phyloP scores from a whole-genome alignment of 495 filamentous ascomycete genomes.

The Aspergillus heteromorphus region DNA sequence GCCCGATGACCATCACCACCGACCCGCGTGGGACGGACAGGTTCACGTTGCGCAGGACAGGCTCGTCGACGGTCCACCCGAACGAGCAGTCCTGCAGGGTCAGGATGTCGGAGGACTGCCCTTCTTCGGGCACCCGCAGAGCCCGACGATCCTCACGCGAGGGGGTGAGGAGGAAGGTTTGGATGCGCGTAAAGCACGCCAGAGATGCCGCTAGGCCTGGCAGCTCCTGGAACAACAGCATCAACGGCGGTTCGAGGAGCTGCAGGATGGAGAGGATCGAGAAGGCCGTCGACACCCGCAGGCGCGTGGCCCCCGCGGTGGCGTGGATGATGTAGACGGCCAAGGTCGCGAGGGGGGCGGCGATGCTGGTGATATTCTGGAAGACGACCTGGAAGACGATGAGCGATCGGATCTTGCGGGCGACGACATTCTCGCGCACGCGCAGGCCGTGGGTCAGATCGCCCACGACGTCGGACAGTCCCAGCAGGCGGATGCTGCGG shows the following conservation, averaged over 20 bases:
- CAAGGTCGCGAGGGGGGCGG: neutral
- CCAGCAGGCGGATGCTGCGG: constrained; percentile 59
- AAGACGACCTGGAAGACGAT: neutral
- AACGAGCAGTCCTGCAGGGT: neutral
- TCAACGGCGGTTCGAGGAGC: neutral
- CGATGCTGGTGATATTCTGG: neutral
- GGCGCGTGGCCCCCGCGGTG: neutral
- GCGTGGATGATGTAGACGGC: neutral
- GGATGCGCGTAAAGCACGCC: neutral
- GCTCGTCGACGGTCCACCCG: neutral
- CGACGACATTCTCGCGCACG: too few species aligned
- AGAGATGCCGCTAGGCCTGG: neutral
- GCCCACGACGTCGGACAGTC: constrained; percentile 21
- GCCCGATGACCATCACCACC: neutral
- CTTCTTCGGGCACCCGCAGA: neutral
- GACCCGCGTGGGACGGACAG: neutral
- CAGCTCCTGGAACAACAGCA: neutral
- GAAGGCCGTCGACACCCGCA: neutral
- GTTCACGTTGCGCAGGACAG: neutral
- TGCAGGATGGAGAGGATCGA: neutral
- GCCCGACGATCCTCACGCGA: neutral
- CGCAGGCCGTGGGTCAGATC: too few species aligned
- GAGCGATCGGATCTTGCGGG: neutral
- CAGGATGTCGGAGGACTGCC: too few species aligned
- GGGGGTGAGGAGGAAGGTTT: neutral